phyloP scores from a whole-genome alignment of 768 basidiomycete genomes.

The Thelephora ganbajun region DNA sequence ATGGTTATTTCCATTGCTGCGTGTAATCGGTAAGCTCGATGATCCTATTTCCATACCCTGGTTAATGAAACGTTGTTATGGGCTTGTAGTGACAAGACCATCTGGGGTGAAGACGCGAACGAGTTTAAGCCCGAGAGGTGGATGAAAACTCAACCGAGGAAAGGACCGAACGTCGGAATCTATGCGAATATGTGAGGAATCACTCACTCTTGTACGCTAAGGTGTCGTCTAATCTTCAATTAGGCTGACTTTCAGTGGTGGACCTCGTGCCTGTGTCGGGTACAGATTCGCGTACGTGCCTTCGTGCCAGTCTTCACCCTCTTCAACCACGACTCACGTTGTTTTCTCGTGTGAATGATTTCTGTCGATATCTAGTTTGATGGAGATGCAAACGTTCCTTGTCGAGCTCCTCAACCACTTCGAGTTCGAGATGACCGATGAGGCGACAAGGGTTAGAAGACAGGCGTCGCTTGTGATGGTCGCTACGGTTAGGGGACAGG shows the following conservation, averaged over 20 bases:
- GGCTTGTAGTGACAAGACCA: conserved; percentile 11
- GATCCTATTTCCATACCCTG: not conserved
- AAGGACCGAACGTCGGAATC: conserved; percentile 27
- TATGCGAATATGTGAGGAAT: conserved; percentile 17
- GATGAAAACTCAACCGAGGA: conserved; percentile 15
- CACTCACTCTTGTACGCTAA: not conserved
- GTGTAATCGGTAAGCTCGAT: conserved; percentile 32
- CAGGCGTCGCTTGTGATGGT: conserved; percentile 18
- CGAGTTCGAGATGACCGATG: conserved; percentile 27
- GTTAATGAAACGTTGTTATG: not conserved
- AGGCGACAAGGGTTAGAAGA: conserved; percentile 14
- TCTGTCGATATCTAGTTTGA: not conserved
- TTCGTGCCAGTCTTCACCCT: no score
- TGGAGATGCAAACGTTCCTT: conserved; percentile 45
- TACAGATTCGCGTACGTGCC: not conserved
- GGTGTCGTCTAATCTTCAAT: conserved; percentile 6
- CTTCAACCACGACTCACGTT: not conserved
- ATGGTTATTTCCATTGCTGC: conserved; percentile 38
- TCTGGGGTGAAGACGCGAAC: conserved; percentile 19
- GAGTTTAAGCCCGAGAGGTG: conserved; percentile 18
- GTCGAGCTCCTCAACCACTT: conserved; percentile 40
- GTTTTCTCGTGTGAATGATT: not conserved
- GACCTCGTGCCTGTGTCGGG: not conserved
- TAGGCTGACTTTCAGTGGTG: not conserved
- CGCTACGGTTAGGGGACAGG: conserved; percentile 20